Base-by-base conservation (phyloP, 2,329 filamentous ascomycete genomes). In the Penicillium sp. region DNA sequence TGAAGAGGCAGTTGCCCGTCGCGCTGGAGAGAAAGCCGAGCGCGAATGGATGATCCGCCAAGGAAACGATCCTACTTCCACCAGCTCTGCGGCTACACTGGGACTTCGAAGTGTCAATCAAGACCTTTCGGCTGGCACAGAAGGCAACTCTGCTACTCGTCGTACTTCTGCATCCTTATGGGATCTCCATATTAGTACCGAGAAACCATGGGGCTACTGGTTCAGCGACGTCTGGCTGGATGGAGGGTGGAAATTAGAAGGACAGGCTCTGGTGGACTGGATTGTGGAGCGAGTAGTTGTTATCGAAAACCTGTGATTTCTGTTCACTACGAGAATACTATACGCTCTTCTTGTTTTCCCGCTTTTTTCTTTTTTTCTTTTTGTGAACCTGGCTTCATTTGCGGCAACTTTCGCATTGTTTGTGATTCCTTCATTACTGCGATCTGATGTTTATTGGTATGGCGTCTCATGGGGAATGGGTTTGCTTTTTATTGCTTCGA, bases 1-100 rank as follows among this genome's bases (percentile, higher is more conserved):
- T 54, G 90, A 93, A 71, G 86, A 92, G 59, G 78, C 80, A 33
- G 85, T 91, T 21, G 81, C 92, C 33, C 82, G 82, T 49, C 82
- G 85, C 57, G 90, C 91, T 0, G 88, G 87, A 44, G 84, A 87
- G 65, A 85, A 88, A 65, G 90, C 89, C 1, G 90, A 93, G 77
- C 80, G 80, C 45, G 83, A 84, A 67, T 93, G 90, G 90, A 83
- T 83, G 55, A 82, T 85, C 64, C 82, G 82, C 49, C 88, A 92
- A 74, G 83, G 82, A 11, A 68, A 71, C 58, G 57, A 71, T 58
- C 55, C 66, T 1, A 62, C 58, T 16, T 48, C 51, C 3, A 62
- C 31, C 31, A 52, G 47, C 21, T 39, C 58, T 25, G 47, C 54
- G 0, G 62, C 65, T 6, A 59, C 63, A 2, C 46, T 63, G 13